Base-by-base conservation (phyloP, 83 land plant species). In the Thuja plicata region DNA sequence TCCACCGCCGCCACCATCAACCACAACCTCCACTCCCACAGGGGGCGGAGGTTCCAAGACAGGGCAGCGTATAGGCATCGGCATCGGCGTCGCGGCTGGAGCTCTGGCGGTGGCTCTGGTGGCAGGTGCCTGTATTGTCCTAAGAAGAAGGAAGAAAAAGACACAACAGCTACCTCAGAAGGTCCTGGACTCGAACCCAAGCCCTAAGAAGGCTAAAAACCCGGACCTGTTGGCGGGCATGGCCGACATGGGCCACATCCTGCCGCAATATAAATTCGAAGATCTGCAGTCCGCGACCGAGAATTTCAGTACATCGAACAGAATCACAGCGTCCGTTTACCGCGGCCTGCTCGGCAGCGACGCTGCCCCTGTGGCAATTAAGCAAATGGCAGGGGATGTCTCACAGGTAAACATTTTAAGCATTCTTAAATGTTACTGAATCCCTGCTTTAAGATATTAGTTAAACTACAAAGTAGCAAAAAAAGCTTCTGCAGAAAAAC, bases 211-310 rank as follows among this genome's bases (percentile, higher is more conserved):
- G 60, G 89, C 87, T 3, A 76, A 90, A 6, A 84, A 92, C 9
- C 66, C 40, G 5, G 93, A 89, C 8, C 54, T 89, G 32, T 48
- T 80, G 1, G 83, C 57, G 5, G 89, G 88, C 16, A 60, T 91
- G 5, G 81, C 89, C 7, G 85, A 87, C 34, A 66, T 93, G 8
- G 89, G 57, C 17, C 90, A 86, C 2, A 79, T 91, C 12, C 30
- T 93, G 13, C 90, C 89, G 87, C 91, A 93, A 34, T 96, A 92
- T 87, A 91, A 43, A 1, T 92, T 85, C 41, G 43, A 89, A 21
- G 97, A 96, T n/a, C 88, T 96, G 27, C 57, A 88, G 62, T 38
- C 73, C 32, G 94, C 97, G 3, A 95, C 97, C 2, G 88, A 86
- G 17, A 82, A 91, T 85, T 95, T 96, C 89, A 89, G 91, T 73